phyloP scores from a whole-genome alignment of 2,329 filamentous ascomycete genomes.

The Delphinella strobiligena region DNA sequence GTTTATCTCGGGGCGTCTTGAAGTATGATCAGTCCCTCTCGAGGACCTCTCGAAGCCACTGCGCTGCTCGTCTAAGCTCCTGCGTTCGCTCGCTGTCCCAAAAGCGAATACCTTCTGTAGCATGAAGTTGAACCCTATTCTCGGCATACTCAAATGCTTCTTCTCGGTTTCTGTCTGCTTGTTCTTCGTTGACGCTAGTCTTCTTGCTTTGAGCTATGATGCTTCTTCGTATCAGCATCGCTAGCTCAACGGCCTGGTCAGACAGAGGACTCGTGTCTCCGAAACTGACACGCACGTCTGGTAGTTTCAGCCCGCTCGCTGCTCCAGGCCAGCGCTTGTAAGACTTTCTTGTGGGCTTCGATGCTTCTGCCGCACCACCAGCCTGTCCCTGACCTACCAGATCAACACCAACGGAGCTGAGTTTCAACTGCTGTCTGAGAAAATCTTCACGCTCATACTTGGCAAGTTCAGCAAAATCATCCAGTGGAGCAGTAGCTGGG shows the following conservation, averaged over 20 bases:
- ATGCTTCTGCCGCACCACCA: constrained; percentile 3
- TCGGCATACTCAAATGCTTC: constrained; percentile 11
- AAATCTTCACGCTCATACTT: constrained; percentile 18
- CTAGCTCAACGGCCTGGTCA: constrained; percentile 30
- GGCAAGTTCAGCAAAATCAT: constrained; percentile 21
- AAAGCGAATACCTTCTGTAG: constrained; percentile 4
- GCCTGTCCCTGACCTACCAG: not conserved
- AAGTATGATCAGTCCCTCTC: too few species aligned
- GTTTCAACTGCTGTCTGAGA: constrained; percentile 13
- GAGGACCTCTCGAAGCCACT: constrained; percentile 12
- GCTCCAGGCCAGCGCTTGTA: constrained; percentile 31
- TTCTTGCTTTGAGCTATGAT: constrained; percentile 20
- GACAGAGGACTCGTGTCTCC: constrained; percentile 25
- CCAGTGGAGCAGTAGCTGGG: constrained; percentile 12
- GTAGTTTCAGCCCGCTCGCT: constrained; percentile 26
- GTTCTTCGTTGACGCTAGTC: constrained; percentile 5
- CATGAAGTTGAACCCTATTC: constrained; percentile 6
- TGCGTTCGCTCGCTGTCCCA: constrained; percentile 6
- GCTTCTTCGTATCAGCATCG: constrained; percentile 26
- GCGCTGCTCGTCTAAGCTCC: constrained; percentile 5
- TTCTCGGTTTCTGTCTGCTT: constrained; percentile 7
- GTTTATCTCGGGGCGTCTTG: too few species aligned
- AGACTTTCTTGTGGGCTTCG: constrained; percentile 13
- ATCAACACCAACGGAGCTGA: constrained; percentile 10
- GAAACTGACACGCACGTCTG: constrained; percentile 27